These are phyloP conservation scores for Bonia amplexicaulis DNA, from an alignment of 176 grass and related monocot genomes.

Conservation along the genomic window DNA sequence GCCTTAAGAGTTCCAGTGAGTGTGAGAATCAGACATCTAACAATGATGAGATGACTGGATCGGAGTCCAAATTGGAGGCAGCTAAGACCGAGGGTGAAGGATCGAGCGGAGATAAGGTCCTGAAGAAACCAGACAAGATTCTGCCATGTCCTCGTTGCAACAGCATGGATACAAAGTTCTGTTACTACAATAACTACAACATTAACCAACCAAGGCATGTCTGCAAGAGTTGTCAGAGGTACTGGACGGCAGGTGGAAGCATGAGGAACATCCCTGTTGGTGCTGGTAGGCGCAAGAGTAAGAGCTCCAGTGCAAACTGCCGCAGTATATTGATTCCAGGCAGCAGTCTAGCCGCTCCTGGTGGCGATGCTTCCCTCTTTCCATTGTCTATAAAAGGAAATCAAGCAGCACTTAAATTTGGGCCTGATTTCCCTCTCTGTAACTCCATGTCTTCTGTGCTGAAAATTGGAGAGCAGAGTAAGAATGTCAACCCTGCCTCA, in stretches of 20 bases:
- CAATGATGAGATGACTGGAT: constrained; percentile 22
- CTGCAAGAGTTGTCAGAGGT: constrained; percentile 94
- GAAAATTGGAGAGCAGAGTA: constrained; percentile 38
- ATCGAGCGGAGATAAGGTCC: constrained; percentile 27
- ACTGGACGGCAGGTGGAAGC: constrained; percentile 94
- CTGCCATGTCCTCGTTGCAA: constrained; percentile 68
- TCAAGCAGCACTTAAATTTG: constrained; percentile 45
- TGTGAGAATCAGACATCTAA: constrained; percentile 24
- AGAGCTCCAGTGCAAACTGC: constrained; percentile 47
- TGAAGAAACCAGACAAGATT: constrained; percentile 89
- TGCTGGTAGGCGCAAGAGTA: constrained; percentile 84
- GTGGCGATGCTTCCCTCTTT: constrained; percentile 14
- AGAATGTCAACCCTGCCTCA: constrained; percentile 14
- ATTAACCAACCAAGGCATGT: constrained; percentile 86
- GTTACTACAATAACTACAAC: constrained; percentile 83
- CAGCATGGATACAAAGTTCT: constrained; percentile 76
- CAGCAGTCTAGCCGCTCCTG: constrained; percentile 23
- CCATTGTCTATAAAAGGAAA: constrained; percentile 18
- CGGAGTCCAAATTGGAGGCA: constrained; percentile 36
- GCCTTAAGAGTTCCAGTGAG: constrained; percentile 37
- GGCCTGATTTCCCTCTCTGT: constrained; percentile 28
- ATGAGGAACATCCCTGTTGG: constrained; percentile 95
- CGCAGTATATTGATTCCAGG: constrained; percentile 44
- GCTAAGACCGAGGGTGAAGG: neutral
- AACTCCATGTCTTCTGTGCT: constrained; percentile 31